Conservation (phyloP, 2,329 filamentous ascomycete genomes). For the Microascus cirrosus region DNA sequence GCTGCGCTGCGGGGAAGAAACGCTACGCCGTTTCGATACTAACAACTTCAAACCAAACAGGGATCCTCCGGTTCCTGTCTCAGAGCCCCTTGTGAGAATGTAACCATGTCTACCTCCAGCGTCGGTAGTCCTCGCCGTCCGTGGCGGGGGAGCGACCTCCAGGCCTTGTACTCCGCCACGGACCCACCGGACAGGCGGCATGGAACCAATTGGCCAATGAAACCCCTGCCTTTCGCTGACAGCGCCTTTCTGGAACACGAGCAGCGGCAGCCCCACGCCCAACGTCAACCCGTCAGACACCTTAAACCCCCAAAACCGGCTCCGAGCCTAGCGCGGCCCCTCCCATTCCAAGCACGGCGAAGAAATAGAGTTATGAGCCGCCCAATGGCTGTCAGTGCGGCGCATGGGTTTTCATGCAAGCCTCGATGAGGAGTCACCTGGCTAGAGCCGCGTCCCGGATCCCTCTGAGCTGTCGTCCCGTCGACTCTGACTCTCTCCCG, state of each 20-base stretch:
- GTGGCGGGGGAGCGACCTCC: not conserved
- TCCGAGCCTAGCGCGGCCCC: constrained; percentile 1
- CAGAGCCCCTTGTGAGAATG: not conserved
- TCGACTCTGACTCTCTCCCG: not conserved
- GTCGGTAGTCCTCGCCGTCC: not conserved
- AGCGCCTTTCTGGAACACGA: constrained; percentile 26
- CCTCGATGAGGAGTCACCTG: not conserved
- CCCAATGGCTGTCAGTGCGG: not conserved
- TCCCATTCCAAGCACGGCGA: not conserved
- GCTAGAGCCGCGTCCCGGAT: not conserved
- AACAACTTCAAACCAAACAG: constrained; percentile 4
- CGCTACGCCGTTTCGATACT: constrained; percentile 1
- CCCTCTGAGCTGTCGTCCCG: too few species aligned
- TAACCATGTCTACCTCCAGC: not conserved
- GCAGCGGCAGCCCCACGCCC: constrained; percentile 24
- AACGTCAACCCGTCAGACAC: constrained; percentile 26
- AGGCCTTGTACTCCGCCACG: not conserved
- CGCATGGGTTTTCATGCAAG: not conserved
- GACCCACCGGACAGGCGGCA: constrained; percentile 5
- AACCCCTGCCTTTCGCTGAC: constrained; percentile 11
- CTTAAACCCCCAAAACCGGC: constrained; percentile 5
- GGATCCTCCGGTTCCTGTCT: constrained; percentile 1
- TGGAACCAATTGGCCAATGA: constrained; percentile 15
- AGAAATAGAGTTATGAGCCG: not conserved
- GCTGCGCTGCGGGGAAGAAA: not conserved